Percentiles rank a stretch among this genome's conserved stretches.
Evolutionary conservation across 2,329 filamentous ascomycete species (phyloP).

Genomic region (Orbilia javanica): DNA sequence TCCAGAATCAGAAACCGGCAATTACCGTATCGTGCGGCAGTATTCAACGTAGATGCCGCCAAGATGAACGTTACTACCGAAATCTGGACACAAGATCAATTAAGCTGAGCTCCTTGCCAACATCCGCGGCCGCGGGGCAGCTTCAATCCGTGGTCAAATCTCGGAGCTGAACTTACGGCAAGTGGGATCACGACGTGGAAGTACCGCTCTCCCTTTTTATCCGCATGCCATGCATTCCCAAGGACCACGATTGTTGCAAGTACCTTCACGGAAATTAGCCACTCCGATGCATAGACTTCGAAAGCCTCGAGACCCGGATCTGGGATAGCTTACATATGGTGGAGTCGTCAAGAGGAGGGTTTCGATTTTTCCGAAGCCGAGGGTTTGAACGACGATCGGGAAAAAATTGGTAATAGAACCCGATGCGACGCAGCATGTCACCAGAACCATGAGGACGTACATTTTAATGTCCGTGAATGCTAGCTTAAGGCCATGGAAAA

Average conservation of each 20-base stretch:
- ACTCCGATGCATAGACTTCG: neutral
- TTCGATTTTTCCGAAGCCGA: conserved; percentile 73
- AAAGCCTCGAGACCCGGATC: neutral
- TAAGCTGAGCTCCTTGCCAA: neutral
- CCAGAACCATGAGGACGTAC: conserved; percentile 72
- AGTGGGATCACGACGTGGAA: conserved; percentile 76
- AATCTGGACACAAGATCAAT: conserved; percentile 64
- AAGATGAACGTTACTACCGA: conserved; percentile 77
- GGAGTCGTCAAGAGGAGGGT: conserved; percentile 76
- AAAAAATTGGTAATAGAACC: conserved; percentile 77
- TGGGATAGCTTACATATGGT: conserved; percentile 70
- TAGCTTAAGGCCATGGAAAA: conserved; percentile 71
- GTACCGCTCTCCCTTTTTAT: conserved; percentile 78
- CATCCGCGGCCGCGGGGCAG: neutral
- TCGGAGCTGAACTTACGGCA: conserved; percentile 61
- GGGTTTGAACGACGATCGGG: conserved; percentile 74
- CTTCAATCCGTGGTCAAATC: neutral
- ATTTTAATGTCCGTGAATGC: conserved; percentile 73
- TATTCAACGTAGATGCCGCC: conserved; percentile 73
- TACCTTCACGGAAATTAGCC: conserved; percentile 57
- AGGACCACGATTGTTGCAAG: conserved; percentile 74
- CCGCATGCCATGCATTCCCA: conserved; percentile 77
- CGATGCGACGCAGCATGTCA: conserved; percentile 72
- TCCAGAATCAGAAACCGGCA: neutral
- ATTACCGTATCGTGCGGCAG: conserved; percentile 72